These are phyloP conservation scores for Ogataea ganodermae DNA, from an alignment of 805 yeast species.

Conservation along the genomic window DNA sequence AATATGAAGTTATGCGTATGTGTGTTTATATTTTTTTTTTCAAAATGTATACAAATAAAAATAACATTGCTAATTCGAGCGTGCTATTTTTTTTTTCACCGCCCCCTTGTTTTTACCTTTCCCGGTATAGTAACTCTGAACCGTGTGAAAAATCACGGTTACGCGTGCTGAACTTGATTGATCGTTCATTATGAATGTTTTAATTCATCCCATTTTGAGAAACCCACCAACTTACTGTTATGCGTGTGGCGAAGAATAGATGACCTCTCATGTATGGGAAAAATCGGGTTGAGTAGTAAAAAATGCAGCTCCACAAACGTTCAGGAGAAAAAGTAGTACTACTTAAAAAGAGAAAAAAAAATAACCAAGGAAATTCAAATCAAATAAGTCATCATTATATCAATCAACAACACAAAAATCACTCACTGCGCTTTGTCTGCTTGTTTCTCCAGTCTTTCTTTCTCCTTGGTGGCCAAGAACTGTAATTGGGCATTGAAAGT, in stretches of 20 bases:
- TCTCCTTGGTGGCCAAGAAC: constrained; percentile 28
- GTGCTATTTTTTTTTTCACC: not conserved
- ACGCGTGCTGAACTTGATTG: not conserved
- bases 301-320: constrained; percentile 2
- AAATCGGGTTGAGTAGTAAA: not conserved
- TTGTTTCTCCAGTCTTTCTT: constrained; percentile 7
- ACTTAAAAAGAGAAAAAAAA: not conserved
- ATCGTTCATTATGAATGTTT: too few species aligned
- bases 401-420: too few species aligned
- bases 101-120: constrained; percentile 1
- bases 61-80: not conserved
- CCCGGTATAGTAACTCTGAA: not conserved
- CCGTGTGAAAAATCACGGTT: constrained; percentile 5
- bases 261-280: not conserved
- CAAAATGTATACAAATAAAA: not conserved
- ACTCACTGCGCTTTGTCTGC: constrained; percentile 10
- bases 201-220: too few species aligned
- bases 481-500: constrained; percentile 51
- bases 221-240: too few species aligned
- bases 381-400: constrained; percentile 9
- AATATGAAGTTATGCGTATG: too few species aligned
- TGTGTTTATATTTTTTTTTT: constrained; percentile 9
- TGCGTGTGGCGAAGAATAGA: too few species aligned
- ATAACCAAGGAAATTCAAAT: not conserved
- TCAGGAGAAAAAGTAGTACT: not conserved